Base-by-base conservation (phyloP, 257 asterid genomes). In the Verbena officinalis region DNA sequence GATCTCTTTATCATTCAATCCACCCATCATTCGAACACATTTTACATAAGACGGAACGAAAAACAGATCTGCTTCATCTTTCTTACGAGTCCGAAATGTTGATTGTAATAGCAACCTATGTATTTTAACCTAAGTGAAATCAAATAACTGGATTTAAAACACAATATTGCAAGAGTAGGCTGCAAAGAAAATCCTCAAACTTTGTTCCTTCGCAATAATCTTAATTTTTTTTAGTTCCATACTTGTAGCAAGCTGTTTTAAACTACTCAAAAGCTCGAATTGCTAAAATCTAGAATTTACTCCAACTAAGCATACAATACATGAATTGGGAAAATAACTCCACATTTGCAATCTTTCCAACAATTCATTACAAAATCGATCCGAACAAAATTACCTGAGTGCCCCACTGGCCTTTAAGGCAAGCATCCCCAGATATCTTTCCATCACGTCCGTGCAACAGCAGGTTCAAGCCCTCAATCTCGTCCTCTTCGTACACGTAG, bases 331-430 rank as follows among this genome's bases (percentile, higher is more conserved):
- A 8, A 36, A 5, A 38, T 11, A 56, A 19, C 27, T 34, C 33
- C 5, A 4, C 52, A 62, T 15, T 30, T 12, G 40, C 36, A 27
- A 62, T 31, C 59, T 4, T 10, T 34, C 17, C 17, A 46, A 22
- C 58, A 51, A 42, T 40, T 60, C 16, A 17, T 44, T 4, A n/a
- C 40, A 27, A 53, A 3, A 42, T 42, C 2, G 12, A 9, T 3
- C 15, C 17, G 3, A 42, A 6, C 1, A 7, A 8, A 36, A 10
- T 21, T 74, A 89, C 98, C 95, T 93, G 97, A 33, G 91, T 84
- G 50, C 95, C 97, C 99, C 97, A 93, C 73, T 93, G 99, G 24
- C 96, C 99, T 73, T 93, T 93, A 15, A 86, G 53, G 59, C 99
- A 93, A 59, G 88, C 81, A 38, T 83, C 91, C 42, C 90, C 68